A percentile compares a stretch with the other conserved stretches of the same genome.
Conservation (phyloP, 1,139 yeast genomes). For the Suhomyces maxii region DNA sequence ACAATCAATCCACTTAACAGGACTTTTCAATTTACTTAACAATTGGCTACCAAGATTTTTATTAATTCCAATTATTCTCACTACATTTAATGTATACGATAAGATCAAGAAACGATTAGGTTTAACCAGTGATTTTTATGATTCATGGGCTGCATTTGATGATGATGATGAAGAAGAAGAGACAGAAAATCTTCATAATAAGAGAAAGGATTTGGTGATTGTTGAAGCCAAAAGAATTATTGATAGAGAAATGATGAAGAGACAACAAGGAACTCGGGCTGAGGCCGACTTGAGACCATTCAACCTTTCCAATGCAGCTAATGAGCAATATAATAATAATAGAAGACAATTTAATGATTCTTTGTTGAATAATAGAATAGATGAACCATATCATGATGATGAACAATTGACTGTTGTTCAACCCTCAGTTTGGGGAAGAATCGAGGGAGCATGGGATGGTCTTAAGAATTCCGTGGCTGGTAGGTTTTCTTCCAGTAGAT, state of each 20-base stretch:
- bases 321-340: conserved; percentile 34
- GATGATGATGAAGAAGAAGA: conserved; percentile 13
- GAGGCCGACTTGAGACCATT: conserved; percentile 27
- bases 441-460: conserved; percentile 29
- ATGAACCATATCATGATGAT: conserved; percentile 6
- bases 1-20: conserved; percentile 69
- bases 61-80: conserved; percentile 63
- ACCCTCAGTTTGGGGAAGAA: conserved; percentile 22
- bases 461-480: conserved; percentile 20
- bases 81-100: conserved; percentile 71
- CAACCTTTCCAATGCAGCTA: conserved; percentile 31
- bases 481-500: conserved; percentile 14
- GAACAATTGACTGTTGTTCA: neutral
- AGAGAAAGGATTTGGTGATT: conserved; percentile 38
- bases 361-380: conserved; percentile 11
- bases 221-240: conserved; percentile 47
- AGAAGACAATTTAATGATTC: conserved; percentile 28
- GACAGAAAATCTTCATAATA: conserved; percentile 20
- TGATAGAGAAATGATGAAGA: conserved; percentile 34
- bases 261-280: conserved; percentile 20
- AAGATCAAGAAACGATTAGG: conserved; percentile 52
- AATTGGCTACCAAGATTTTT: conserved; percentile 74
- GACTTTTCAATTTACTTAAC: conserved; percentile 70
- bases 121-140: conserved; percentile 51
- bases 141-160: conserved; percentile 34